Conservation (phyloP, 345 rosid genomes). For the Dimocarpus longan region DNA sequence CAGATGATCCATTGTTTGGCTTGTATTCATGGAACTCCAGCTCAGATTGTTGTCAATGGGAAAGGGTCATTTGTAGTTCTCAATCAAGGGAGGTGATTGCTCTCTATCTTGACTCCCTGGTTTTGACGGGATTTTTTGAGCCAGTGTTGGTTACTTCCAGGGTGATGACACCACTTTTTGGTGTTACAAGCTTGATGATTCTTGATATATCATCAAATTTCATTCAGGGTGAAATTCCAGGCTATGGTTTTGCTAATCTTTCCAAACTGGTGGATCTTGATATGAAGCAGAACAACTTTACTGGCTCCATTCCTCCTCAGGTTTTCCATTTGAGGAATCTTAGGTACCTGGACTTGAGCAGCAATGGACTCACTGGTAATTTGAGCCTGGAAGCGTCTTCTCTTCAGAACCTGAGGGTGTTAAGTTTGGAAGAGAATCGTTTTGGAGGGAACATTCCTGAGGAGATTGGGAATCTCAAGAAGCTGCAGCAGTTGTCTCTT, state of each 20-base stretch:
- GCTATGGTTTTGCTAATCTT: slow-evolving; percentile 29
- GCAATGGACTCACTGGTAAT: slow-evolving; percentile 16
- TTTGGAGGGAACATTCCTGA: slow-evolving; percentile 26
- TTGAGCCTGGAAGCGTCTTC: slow-evolving; percentile 14
- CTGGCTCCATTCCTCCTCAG: slow-evolving; percentile 33
- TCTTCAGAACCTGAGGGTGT: slow-evolving; percentile 22
- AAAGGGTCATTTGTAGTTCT: slow-evolving; percentile 27
- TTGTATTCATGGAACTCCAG: slow-evolving; percentile 31
- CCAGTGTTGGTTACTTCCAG: slow-evolving; percentile 20
- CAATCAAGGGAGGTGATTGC: slow-evolving; percentile 14
- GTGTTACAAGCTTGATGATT: slow-evolving; percentile 19
- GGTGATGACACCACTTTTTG: slow-evolving; percentile 31
- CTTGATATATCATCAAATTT: slow-evolving; percentile 33
- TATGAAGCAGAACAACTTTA: slow-evolving; percentile 28
- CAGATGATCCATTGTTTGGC: slow-evolving; percentile 22
- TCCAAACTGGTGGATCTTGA: slow-evolving; percentile 31
- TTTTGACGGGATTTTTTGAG: not conserved
- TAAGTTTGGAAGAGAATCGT: slow-evolving; percentile 30
- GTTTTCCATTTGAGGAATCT: slow-evolving; percentile 31
- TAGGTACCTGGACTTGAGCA: slow-evolving; percentile 32
- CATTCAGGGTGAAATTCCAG: slow-evolving; percentile 28
- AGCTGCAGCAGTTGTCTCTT: slow-evolving; percentile 26
- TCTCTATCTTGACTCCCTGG: slow-evolving; percentile 25
- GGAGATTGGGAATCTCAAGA: slow-evolving; percentile 34
- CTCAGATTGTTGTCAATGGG: slow-evolving; percentile 41